These are phyloP conservation scores for Epichloe brachyelytri DNA, from an alignment of 2,329 filamentous ascomycete genomes.

Conservation along the genomic window DNA sequence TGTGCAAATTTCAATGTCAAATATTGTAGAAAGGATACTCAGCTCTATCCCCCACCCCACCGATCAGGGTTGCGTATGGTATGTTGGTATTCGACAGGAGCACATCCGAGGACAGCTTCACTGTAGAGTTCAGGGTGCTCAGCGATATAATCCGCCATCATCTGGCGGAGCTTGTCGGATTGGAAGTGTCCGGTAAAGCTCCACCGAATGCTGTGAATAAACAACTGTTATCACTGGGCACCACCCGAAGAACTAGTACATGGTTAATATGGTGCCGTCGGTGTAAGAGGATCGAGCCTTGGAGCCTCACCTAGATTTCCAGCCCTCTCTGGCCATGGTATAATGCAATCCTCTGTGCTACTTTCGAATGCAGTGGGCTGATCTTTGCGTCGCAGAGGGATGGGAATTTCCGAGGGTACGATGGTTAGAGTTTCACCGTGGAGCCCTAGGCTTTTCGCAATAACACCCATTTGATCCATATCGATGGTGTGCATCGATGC, in stretches of 20 bases:
- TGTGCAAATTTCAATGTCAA: constrained; percentile 73
- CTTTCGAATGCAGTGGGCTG: background rate
- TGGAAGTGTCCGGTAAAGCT: constrained; percentile 46
- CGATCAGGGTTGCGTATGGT: constrained; percentile 70
- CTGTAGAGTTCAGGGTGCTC: constrained; percentile 59
- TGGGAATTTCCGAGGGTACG: constrained; percentile 15
- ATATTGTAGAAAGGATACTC: constrained; percentile 70
- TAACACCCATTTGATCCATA: constrained; percentile 36
- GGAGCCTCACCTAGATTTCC: constrained; percentile 36
- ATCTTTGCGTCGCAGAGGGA: background rate
- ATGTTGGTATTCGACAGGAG: constrained; percentile 62
- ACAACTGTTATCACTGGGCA: constrained; percentile 95
- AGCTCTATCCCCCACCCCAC: constrained; percentile 94
- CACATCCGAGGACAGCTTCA: constrained; percentile 61
- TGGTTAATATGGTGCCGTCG: background rate
- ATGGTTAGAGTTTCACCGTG: constrained; percentile 39
- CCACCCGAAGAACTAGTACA: constrained; percentile 62
- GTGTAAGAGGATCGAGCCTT: background rate
- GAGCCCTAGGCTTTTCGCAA: constrained; percentile 34
- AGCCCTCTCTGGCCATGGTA: constrained; percentile 35
- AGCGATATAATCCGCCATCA: constrained; percentile 71
- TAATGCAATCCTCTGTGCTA: constrained; percentile 21
- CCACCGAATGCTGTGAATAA: constrained; percentile 83
- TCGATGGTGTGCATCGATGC: constrained; percentile 50
- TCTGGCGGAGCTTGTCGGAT: constrained; percentile 49